Evolutionary conservation across 2,329 filamentous ascomycete genomes (phyloP), one percentile per base, ranked within the genome.

Genomic region (Alternaria sp.): DNA sequence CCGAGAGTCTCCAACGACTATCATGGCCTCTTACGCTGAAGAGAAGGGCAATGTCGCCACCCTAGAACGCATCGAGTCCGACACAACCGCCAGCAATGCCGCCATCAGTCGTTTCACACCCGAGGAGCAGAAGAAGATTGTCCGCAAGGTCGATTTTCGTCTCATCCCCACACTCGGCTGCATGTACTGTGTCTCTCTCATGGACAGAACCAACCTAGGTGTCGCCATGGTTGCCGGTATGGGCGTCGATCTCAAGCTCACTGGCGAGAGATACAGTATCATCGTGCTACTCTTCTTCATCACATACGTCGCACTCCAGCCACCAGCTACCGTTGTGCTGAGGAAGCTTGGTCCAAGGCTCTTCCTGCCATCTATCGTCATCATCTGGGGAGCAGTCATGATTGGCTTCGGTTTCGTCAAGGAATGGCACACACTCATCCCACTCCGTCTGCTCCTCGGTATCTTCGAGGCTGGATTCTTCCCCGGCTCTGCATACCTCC

Each of bases 401-500:
- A 67, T 73, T 6, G 64, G 67, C 15, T 70, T 72, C 19, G 71
- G 69, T 11, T 72, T 74, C 45, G 71, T 73, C 28, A 72, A 72
- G 51, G 64, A 68, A 26, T 74, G 72, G 72, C 66, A 69, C 21
- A 67, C 64, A 17, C 46, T 74, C n/a, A 61, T 72, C 6, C 68
- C 66, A 8, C 67, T 74, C 17, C 70, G 71, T 36, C 54, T 73
- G 4, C 19, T 74, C 15, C 62, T 74, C 6, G 71, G 70, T 69
- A 62, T 72, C 55, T 70, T 73, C 40, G 71, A 76, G 59, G 70
- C 72, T 55, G 74, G 73, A 8, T 71, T 77, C 57, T 77, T 76
- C 50, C 74, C 74, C 10, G 74, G 69, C 10, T 63, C 61, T 3
- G 65, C 85, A 17, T 87, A 86, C 70, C 83, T 88, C 54, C 80